Evolutionary conservation across 345 rosid species (phyloP).

Genomic region (Eucalyptus albens): DNA sequence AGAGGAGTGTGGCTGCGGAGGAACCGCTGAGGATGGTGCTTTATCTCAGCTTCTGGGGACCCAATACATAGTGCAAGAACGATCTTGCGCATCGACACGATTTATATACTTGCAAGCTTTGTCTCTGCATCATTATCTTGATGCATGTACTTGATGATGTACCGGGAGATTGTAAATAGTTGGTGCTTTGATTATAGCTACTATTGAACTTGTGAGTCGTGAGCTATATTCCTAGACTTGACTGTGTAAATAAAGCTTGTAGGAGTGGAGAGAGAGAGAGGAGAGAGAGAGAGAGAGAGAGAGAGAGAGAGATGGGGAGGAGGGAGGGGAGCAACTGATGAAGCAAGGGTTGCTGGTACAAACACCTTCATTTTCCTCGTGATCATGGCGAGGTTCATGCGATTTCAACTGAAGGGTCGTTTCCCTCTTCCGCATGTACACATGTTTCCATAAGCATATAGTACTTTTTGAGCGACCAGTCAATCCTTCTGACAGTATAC

Average conservation of each 20-base stretch:
- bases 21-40: constrained; percentile 3
- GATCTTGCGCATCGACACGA: background rate
- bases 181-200: background rate
- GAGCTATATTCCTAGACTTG: background rate
- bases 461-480: background rate
- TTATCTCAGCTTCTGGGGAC: constrained; percentile 16
- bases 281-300: background rate
- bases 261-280: background rate
- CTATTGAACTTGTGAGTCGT: background rate
- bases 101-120: background rate
- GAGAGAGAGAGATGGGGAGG: background rate
- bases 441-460: background rate
- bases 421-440: background rate
- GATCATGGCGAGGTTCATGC: background rate
- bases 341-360: background rate
- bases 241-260: background rate
- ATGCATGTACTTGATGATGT: background rate
- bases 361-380: background rate
- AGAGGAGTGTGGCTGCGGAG: background rate
- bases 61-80: background rate
- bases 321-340: background rate
- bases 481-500: background rate
- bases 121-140: background rate
- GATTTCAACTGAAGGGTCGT: background rate
- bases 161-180: background rate